Evolutionary conservation across 2,329 filamentous ascomycete species (phyloP), one percentile per base, ranked within the genome.

Genomic region (Epichloe aotearoae): DNA sequence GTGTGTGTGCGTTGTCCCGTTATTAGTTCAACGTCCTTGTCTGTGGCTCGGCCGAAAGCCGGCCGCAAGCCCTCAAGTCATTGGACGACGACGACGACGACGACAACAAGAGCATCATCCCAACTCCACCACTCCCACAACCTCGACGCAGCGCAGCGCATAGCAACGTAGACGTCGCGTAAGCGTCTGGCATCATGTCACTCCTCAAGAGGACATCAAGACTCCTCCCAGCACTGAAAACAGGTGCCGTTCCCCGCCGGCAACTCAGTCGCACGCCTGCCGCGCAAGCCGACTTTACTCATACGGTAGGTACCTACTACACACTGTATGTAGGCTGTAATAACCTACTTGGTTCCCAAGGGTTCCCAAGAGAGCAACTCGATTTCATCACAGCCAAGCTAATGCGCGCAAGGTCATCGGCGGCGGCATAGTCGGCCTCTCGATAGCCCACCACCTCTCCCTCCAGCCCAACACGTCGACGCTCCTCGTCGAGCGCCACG

Each of bases 401-500:
- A 30, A 47, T 15, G 23, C 44, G 7, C 3, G 12, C 17, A 54
- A 79, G 72, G 71, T 81, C 36, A 73, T 81, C 50, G 78, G 78
- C 57, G 77, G 73, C 57, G 78, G 78, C 56, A 76, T 87, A 0
- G 83, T 95, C 37, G 90, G 90, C 11, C 77, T 95, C 2, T 85
- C 90, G 8, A 78, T 89, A 50, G 87, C 88, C 5, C 78, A 85
- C 4, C 76, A 83, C 55, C 76, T 95, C 23, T 81, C 88, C 50
- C 77, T 80, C 26, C 71, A 74, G 53, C 72, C 80, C 34, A 71
- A 74, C 19, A 74, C 76, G 5, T 80, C 79, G 2, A 91, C 87
- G 0, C 74, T 95, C 12, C 73, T 95, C 50, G 80, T 96, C 2
- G 90, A 96, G 68, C 81, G 86, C 26, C 86, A 95, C 71, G 67